Conservation (phyloP, 306 rosid species). For the Canavalia gladiata region DNA sequence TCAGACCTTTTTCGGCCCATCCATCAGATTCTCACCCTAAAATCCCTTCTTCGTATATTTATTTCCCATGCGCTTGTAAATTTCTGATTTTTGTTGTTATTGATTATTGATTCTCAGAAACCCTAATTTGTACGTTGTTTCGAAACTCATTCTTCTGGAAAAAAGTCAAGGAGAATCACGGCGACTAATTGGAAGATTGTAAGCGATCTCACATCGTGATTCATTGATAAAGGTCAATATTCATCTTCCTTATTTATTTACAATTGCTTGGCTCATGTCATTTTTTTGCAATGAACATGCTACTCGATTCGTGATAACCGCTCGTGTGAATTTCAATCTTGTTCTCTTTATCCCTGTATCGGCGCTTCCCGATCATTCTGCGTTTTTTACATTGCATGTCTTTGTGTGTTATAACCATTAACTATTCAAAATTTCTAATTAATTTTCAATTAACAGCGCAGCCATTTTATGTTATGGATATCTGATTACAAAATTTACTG, state of each 20-base stretch:
- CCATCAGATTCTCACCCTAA: background rate
- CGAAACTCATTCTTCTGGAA: conserved; percentile 21
- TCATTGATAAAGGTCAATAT: conserved; percentile 51
- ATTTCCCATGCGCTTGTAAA: too few species aligned
- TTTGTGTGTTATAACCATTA: background rate
- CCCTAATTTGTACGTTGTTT: conserved; percentile 46
- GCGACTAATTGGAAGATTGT: conserved; percentile 13
- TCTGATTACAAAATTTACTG: background rate
- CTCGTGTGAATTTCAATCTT: background rate
- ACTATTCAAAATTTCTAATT: background rate
- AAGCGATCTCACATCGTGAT: background rate
- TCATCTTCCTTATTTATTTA: conserved; percentile 40
- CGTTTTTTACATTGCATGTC: background rate
- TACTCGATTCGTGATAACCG: background rate
- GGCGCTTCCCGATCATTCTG: background rate
- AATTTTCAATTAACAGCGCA: background rate
- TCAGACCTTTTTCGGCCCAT: background rate
- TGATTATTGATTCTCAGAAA: conserved; percentile 32
- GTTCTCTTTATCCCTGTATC: background rate
- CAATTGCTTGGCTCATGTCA: conserved; percentile 40
- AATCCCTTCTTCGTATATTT: background rate
- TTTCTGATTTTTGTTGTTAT: background rate
- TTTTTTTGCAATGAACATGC: background rate
- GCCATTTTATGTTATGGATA: background rate
- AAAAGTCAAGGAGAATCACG: background rate